Evolutionary conservation across 2,329 filamentous ascomycete genomes (phyloP), one percentile per base, ranked within the genome.

Genomic region (Blastomyces emzantsi): DNA sequence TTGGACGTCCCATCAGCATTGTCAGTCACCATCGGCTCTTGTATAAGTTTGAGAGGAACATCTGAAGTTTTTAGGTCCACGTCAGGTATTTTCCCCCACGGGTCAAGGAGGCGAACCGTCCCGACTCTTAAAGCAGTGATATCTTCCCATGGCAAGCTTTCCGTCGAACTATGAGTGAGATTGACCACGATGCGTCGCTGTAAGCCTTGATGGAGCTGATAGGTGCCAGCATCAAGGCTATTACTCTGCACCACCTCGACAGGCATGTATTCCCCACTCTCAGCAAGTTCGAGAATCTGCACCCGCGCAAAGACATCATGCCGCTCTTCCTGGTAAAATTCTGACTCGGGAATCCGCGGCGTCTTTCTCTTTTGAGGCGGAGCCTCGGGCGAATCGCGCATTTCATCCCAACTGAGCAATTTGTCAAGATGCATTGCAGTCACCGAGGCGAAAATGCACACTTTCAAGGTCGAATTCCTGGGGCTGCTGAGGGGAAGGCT

Each of bases 371-470:
- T 83, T 60, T 87, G 81, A 22, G 85, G 83, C 2, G 78, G 78
- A 28, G 77, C 76, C 58, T 82, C 80, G 2, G 82, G 81, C 30
- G 83, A 81, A 75, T 99, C 93, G 64, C 93, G 87, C 87, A 99
- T 97, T 71, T 97, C 94, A 73, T 99, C 94, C 94, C 94, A 99
- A 77, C 94, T 99, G 15, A 97, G 84, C 60, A 99, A 82, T 78
- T 96, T 97, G 75, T 99, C 94, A 28, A 99, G 83, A 77, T 99
- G 94, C 87, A 97, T 97, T 0, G 87, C 80, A 1, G 91, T 94
- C 45, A 96, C 90, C 72, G 89, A 89, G 22, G 94, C 92, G 73
- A 96, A 97, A 65, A 99, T 89, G 59, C 92, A 91, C 9, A 96
- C 89, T 62, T 94, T 86, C 62, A 99, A 77, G 30, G 86, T 88